Base-by-base conservation (phyloP, 2,329 filamentous ascomycete species). In the Zymoseptoria tritici region DNA sequence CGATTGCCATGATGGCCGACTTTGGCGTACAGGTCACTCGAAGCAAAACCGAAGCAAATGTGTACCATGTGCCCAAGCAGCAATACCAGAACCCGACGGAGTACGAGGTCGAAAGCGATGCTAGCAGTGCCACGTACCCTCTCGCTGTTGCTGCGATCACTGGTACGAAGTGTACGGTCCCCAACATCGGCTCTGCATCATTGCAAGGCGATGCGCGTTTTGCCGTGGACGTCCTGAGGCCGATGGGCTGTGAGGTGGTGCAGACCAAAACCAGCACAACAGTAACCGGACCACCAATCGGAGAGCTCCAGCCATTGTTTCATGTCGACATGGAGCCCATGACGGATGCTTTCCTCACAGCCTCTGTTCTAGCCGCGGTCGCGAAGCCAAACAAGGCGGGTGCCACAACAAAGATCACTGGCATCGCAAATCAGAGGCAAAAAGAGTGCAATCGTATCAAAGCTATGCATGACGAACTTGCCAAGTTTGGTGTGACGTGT, bases 301-400 rank as follows among this genome's bases (percentile, higher is more conserved):
- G 94, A 9, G 76, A 82, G 16, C 78, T 99, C 49, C 86, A 86
- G 67, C 87, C 90, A 0, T 78, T 99, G 11, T 78, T 85, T 19
- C 88, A 93, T 60, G 86, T 99, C 26, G 92, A 99, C 70, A 99
- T 99, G 94, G 94, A 97, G 74, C 89, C 93, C 1, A 99, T 99
- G 94, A 99, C 94, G 0, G 94, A 99, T 75, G 94, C 94, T 54
- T 99, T 99, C 80, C 81, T 99, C 56, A 97, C 92, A 4, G 94
- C 94, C 19, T 95, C 91, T 1, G 91, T 96, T 4, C 82, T 99
- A 53, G 94, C 91, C 24, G 94, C 94, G 42, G 90, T 96, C 51
- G 91, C 93, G 9, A 85, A 83, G 13, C 90, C 90, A 1, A 86
- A 85, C 55, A 78, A 77, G 56, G 73, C 75, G 8, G 81, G 80